Base-by-base conservation (phyloP, 257 asterid genomes). In the Solanum medicagineum region DNA sequence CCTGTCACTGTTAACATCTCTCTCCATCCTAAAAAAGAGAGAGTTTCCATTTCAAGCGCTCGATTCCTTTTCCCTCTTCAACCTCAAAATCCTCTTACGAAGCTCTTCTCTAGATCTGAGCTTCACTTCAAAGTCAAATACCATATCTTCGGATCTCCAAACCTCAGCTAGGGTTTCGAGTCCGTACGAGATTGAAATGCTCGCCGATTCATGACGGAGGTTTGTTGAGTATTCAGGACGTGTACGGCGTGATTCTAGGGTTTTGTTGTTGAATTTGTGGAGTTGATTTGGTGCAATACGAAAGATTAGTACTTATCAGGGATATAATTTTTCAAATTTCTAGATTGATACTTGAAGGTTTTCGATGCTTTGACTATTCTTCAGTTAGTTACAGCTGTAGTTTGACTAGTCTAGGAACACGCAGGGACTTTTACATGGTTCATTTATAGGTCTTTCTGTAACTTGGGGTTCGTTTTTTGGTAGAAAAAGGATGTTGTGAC, bases 61-160 rank as follows among this genome's bases (percentile, higher is more conserved):
- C 26, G 24, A 8, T 8, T 77, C 42, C 15, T 12, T 13, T 49
- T 26, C 83, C 63, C 62, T 53, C 65, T 79, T 60, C 60, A 81
- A n/a, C 85, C 68, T 22, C 77, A 62, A 81, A 81, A 59, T 44
- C 55, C 29, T 70, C 80, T 70, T 70, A 53, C 11, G 54, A 77
- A 77, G 15, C 8, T 53, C 17, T 26, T 55, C 91, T 90, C 89
- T 89, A 91, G 93, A 91, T 93, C 92, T 89, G 96, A 90, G 91
- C 90, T 89, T 29, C 81, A 71, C n/a, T 49, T 9, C 14, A 69
- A 66, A 81, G 71, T 63, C 81, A 40, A 81, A 42, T 59, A 49
- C 89, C 57, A 84, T 83, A 84, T 84, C 84, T 89, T 87, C 85
- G 95, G 91, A 88, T 89, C 87, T 87, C 9, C 16, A 74, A 45